Evolutionary conservation across 176 grass and related monocot species (phyloP).

Genomic region (Tillandsia fasciculata): DNA sequence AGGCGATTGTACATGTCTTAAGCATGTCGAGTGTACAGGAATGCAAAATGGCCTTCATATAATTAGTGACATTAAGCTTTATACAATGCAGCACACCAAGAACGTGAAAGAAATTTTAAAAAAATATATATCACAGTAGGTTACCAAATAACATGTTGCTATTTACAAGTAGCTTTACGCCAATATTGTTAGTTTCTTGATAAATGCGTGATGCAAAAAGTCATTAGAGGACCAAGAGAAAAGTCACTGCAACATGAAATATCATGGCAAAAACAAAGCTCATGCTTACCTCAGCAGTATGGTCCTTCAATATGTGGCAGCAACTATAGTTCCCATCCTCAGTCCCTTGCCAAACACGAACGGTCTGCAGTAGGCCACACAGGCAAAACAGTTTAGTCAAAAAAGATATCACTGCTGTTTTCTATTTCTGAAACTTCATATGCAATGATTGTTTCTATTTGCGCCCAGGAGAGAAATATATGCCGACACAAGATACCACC

Average conservation of each 20-base stretch:
- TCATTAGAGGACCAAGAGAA: neutral
- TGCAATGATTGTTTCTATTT: neutral
- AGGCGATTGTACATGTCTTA: too few species aligned
- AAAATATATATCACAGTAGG: too few species aligned
- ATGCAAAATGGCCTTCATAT: too few species aligned
- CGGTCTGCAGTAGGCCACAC: slow-evolving; percentile 48
- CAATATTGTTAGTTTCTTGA: too few species aligned
- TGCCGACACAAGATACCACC: too few species aligned
- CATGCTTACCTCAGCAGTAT: slow-evolving; percentile 66
- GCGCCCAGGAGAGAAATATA: too few species aligned
- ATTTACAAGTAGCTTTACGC: too few species aligned
- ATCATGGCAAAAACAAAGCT: neutral
- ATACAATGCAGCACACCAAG: too few species aligned
- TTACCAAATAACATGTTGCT: too few species aligned
- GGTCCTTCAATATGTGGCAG: slow-evolving; percentile 60
- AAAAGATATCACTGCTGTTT: slow-evolving; percentile 5
- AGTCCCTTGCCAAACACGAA: slow-evolving; percentile 83
- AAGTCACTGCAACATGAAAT: neutral
- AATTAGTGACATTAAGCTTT: too few species aligned
- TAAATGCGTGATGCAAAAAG: neutral
- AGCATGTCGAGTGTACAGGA: too few species aligned
- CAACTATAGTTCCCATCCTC: slow-evolving; percentile 82
- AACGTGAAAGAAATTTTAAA: too few species aligned
- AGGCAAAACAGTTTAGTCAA: slow-evolving; percentile 26
- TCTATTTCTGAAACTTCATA: neutral